Evolutionary conservation across 179 eudicot genomes (phyloP).

Genomic region (Sideroxylon spinosum): DNA sequence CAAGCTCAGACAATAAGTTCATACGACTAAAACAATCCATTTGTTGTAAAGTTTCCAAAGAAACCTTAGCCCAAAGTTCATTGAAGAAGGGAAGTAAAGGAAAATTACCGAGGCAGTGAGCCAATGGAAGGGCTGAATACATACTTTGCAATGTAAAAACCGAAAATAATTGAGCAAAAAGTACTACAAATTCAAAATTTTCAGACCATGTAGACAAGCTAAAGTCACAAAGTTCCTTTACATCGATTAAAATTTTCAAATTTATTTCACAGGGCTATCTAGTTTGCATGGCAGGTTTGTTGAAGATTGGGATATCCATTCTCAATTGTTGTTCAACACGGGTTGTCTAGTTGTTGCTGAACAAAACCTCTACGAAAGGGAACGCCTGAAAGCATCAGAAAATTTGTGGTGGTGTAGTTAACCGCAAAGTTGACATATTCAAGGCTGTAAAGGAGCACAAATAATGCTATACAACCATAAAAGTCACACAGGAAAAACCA

Average conservation of each 20-base stretch:
- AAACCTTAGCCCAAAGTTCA: not conserved
- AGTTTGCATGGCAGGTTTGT: not conserved
- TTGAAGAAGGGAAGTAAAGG: not conserved
- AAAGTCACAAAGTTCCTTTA: too few relatives aligned
- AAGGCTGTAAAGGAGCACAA: too few relatives aligned
- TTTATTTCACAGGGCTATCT: not conserved
- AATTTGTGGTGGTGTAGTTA: not conserved
- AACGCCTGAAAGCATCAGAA: not conserved
- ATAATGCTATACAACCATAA: too few relatives aligned
- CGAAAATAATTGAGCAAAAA: too few relatives aligned
- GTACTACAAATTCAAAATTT: too few relatives aligned
- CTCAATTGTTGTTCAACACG: not conserved
- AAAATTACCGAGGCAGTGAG: not conserved
- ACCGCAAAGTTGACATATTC: not conserved
- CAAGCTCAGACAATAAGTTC: not conserved
- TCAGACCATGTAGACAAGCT: too few relatives aligned
- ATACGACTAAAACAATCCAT: not conserved
- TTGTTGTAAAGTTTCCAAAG: not conserved
- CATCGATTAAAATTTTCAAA: not conserved
- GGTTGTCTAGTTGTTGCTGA: not conserved
- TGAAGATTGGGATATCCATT: not conserved
- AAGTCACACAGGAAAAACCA: too few relatives aligned
- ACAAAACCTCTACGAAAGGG: not conserved
- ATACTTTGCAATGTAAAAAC: not conserved
- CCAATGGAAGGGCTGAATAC: not conserved